These are phyloP conservation scores for Porphyridium purpureum DNA, from an alignment of 23 red algal species.

Conservation along the genomic window DNA sequence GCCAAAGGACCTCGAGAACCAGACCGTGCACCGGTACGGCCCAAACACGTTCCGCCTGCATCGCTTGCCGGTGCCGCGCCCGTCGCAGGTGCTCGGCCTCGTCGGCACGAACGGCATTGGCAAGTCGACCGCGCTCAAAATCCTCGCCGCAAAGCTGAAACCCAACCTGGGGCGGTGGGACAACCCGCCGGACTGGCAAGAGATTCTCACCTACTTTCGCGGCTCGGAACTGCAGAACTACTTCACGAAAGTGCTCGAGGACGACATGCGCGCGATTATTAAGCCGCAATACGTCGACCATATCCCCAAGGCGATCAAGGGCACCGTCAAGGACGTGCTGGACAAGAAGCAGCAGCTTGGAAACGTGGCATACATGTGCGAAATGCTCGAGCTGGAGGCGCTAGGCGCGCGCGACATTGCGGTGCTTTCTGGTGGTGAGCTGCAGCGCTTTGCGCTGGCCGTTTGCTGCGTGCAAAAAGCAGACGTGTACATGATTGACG, in stretches of 20 bases:
- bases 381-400: slow-evolving; percentile 35
- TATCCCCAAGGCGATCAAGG: slow-evolving; percentile 76
- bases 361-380: background rate
- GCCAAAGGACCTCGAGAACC: slow-evolving; percentile 88
- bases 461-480: slow-evolving; percentile 68
- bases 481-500: slow-evolving; percentile 98
- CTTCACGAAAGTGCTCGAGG: slow-evolving; percentile 72
- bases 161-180: slow-evolving; percentile 84
- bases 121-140: slow-evolving; percentile 85
- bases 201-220: slow-evolving; percentile 91
- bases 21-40: slow-evolving; percentile 87
- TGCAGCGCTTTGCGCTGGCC: slow-evolving; percentile 85
- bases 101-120: slow-evolving; percentile 97
- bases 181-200: slow-evolving; percentile 90
- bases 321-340: slow-evolving; percentile 41
- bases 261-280: slow-evolving; percentile 85
- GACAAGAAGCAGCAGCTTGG: background rate
- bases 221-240: slow-evolving; percentile 98
- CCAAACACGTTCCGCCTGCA: slow-evolving; percentile 98
- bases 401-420: slow-evolving; percentile 69
- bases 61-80: slow-evolving; percentile 74
- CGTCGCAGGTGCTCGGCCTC: slow-evolving; percentile 85
- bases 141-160: slow-evolving; percentile 76
- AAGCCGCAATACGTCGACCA: slow-evolving; percentile 99
- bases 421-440: slow-evolving; percentile 79